Evolutionary conservation across 2,329 filamentous ascomycete species (phyloP).

Genomic region (Elsinoe australis): DNA sequence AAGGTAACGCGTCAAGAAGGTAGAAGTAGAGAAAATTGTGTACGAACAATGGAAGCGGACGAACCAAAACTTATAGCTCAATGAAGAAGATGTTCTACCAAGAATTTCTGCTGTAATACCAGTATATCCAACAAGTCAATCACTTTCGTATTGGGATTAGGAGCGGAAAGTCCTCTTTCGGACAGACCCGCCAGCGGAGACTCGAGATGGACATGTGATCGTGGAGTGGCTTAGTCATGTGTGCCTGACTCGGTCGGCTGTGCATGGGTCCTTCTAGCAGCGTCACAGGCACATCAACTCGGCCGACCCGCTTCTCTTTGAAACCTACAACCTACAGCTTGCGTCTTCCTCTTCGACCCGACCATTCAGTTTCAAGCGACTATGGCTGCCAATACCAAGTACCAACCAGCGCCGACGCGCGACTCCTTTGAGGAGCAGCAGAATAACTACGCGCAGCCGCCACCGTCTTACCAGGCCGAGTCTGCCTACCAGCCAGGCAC

Average conservation of each 20-base stretch:
- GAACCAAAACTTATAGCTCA: too few relatives aligned
- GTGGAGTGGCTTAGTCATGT: not conserved
- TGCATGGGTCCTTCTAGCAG: conserved; percentile 1
- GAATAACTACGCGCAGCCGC: conserved; percentile 59
- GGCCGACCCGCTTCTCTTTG: not conserved
- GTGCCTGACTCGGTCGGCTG: not conserved
- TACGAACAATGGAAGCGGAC: too few relatives aligned
- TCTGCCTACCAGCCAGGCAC: conserved; percentile 55
- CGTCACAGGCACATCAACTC: conserved; percentile 14
- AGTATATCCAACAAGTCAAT: too few relatives aligned
- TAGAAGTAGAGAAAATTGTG: too few relatives aligned
- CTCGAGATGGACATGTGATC: not conserved
- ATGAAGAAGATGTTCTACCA: too few relatives aligned
- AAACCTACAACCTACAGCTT: not conserved
- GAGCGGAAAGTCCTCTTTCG: too few relatives aligned
- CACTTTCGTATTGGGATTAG: too few relatives aligned
- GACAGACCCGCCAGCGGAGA: not conserved
- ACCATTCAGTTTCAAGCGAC: not conserved
- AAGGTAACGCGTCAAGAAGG: too few relatives aligned
- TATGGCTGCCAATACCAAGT: conserved; percentile 74
- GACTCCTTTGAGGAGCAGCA: conserved; percentile 68
- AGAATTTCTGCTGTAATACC: too few relatives aligned
- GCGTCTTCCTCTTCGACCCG: conserved; percentile 1
- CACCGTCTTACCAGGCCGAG: conserved; percentile 68
- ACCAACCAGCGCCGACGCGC: conserved; percentile 72